Evolutionary conservation across 257 asterid species (phyloP).

Genomic region (Avicennia marina): DNA sequence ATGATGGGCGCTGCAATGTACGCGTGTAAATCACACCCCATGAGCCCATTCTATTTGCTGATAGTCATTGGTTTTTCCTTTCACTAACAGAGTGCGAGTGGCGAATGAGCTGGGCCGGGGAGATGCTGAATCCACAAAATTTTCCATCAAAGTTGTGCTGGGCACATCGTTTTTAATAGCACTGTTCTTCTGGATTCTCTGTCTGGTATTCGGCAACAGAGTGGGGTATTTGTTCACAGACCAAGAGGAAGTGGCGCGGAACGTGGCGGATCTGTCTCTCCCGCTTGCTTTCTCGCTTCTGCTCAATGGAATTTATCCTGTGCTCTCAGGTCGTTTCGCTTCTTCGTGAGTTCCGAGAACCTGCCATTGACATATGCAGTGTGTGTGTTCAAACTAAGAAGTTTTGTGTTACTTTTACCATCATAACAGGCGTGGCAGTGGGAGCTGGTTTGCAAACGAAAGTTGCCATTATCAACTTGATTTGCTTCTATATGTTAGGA

Average conservation of each 20-base stretch:
- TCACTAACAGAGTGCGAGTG: slow-evolving; percentile 49
- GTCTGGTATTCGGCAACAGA: slow-evolving; percentile 45
- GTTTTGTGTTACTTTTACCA: too few species aligned
- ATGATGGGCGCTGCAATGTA: slow-evolving; percentile 61
- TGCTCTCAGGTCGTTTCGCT: slow-evolving; percentile 45
- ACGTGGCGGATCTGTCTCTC: slow-evolving; percentile 47
- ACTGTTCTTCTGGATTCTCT: slow-evolving; percentile 34
- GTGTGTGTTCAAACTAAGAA: too few species aligned
- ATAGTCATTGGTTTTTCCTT: too few species aligned
- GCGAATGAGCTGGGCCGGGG: slow-evolving; percentile 82
- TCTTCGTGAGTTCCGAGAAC: neutral
- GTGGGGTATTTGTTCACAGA: slow-evolving; percentile 53
- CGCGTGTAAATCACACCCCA: neutral
- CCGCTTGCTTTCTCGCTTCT: slow-evolving; percentile 57
- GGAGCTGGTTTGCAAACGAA: slow-evolving; percentile 51
- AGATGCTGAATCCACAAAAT: slow-evolving; percentile 57
- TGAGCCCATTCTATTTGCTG: too few species aligned
- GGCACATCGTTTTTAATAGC: slow-evolving; percentile 45
- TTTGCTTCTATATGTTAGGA: slow-evolving; percentile 40
- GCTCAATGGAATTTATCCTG: slow-evolving; percentile 65
- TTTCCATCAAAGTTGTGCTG: slow-evolving; percentile 60
- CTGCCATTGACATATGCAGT: too few species aligned
- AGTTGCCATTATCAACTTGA: slow-evolving; percentile 37
- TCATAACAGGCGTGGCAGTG: slow-evolving; percentile 45
- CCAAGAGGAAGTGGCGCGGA: slow-evolving; percentile 40